Base-by-base conservation (phyloP, 331 rosid genomes). In the Quercus tomentella region DNA sequence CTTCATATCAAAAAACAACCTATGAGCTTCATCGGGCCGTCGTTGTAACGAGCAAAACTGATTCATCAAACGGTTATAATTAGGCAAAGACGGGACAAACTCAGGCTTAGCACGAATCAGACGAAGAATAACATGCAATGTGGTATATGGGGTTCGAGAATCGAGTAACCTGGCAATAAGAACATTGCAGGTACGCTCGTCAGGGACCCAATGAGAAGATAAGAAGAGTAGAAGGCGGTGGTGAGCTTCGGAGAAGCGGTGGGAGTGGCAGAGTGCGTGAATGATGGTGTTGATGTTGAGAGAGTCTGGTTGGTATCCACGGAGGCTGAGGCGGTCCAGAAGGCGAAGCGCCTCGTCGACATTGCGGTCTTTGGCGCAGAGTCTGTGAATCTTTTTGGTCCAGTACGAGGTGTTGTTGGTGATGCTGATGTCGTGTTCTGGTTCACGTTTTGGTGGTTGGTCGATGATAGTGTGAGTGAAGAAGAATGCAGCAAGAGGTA, bases 111-210 rank as follows among this genome's bases (percentile, higher is more conserved):
- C 68, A 5, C 12, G 1, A 69, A 86, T 63, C 83, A 94, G 76
- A 21, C 78, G 63, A 4, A 18, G 71, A 9, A 89, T 4, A 7
- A 89, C 69, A 4, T 79, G 37, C 89, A 89, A 87, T 0, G 96
- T 91, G 45, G 15, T 18, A 33, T 26, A 70, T 4, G 98, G 97
- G 77, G 78, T 75, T 72, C 70, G 82, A 70, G 89, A 86, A 74
- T 81, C 87, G 45, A 37, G 45, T 37, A 37, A 37, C 3, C 45
- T 37, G 45, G 45, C 45, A 37, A 37, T 37, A 37, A 94, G 88
- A 72, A 94, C 87, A 69, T 94, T 92, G 87, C 92, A 94, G 41
- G 97, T 85, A n/a, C 94, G 94, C 87, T 92, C 90, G 62, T 94
- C 97, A 1, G 92, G 97, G 66, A 91, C 72, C 25, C 85, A 81